These are phyloP conservation scores for Blastocystis sp. DNA, from an alignment of 352 stramenopile species.

Conservation along the genomic window DNA sequence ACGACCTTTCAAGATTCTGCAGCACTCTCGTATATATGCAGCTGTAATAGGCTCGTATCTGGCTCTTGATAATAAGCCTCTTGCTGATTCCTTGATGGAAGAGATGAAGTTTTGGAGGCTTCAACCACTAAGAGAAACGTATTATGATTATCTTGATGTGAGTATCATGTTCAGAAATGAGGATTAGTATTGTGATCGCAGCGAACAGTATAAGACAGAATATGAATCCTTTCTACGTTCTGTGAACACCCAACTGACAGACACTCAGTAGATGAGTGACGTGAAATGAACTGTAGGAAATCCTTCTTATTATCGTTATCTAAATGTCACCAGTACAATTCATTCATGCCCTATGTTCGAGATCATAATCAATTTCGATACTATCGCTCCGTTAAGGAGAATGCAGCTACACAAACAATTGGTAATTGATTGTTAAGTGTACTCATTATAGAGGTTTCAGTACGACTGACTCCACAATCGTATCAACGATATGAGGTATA, in stretches of 20 bases:
- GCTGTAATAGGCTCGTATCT: slow-evolving; percentile 39
- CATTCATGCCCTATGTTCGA: background rate
- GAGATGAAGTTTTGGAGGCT: slow-evolving; percentile 4
- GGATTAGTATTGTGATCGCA: background rate
- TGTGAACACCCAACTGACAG: background rate
- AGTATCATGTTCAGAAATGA: background rate
- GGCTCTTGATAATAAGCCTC: background rate
- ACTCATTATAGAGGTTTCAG: background rate
- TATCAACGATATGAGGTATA: slow-evolving; percentile 52
- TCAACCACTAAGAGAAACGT: slow-evolving; percentile 13
- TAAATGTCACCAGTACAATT: slow-evolving; percentile 12
- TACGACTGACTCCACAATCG: background rate
- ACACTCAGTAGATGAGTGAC: background rate
- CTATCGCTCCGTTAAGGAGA: background rate
- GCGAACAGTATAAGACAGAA: background rate
- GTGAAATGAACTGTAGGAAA: background rate
- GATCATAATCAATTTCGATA: slow-evolving; percentile 16
- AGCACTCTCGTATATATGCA: slow-evolving; percentile 39
- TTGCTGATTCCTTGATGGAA: background rate
- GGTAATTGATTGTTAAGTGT: background rate
- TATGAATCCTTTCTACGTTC: background rate
- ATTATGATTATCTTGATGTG: slow-evolving; percentile 42
- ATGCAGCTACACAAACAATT: background rate
- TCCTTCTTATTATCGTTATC: background rate
- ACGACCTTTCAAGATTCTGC: background rate